A percentile compares a stretch with the other conserved stretches of the same genome.
Conservation (phyloP, 306 rosid genomes). For the Comarum palustre region DNA sequence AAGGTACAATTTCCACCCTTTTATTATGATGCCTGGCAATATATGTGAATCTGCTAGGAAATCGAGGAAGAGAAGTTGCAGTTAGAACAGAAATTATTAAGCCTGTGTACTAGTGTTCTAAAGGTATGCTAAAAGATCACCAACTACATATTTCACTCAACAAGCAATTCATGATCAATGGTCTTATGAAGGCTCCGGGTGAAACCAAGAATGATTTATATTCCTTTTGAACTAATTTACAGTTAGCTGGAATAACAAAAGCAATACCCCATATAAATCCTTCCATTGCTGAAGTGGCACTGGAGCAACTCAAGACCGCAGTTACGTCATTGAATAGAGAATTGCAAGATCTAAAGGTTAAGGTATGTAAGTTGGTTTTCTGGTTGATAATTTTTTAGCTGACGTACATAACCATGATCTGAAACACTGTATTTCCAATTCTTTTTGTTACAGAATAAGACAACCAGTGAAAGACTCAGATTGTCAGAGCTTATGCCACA, state of each 20-base stretch:
- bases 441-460: constrained; percentile 50
- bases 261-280: constrained; percentile 49
- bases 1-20: neutral
- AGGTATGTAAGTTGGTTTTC: constrained; percentile 39
- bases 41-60: constrained; percentile 47
- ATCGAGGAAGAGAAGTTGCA: constrained; percentile 76
- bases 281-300: constrained; percentile 70
- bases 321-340: constrained; percentile 64
- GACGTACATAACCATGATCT: neutral
- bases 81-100: constrained; percentile 68
- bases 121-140: constrained; percentile 42
- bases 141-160: constrained; percentile 5
- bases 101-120: constrained; percentile 60
- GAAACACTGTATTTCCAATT: neutral
- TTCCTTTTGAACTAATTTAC: constrained; percentile 22
- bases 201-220: neutral
- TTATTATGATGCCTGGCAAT: constrained; percentile 20
- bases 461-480: constrained; percentile 56
- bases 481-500: constrained; percentile 65
- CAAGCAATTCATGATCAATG: constrained; percentile 7
- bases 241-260: constrained; percentile 82
- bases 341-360: constrained; percentile 59
- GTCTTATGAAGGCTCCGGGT: neutral
- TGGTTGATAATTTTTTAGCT: neutral
- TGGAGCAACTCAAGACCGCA: constrained; percentile 51